Percentiles rank a stretch among this genome's conserved stretches.
Evolutionary conservation across 495 filamentous ascomycete species (phyloP).

Genomic region (Lepidopterella palustris): DNA sequence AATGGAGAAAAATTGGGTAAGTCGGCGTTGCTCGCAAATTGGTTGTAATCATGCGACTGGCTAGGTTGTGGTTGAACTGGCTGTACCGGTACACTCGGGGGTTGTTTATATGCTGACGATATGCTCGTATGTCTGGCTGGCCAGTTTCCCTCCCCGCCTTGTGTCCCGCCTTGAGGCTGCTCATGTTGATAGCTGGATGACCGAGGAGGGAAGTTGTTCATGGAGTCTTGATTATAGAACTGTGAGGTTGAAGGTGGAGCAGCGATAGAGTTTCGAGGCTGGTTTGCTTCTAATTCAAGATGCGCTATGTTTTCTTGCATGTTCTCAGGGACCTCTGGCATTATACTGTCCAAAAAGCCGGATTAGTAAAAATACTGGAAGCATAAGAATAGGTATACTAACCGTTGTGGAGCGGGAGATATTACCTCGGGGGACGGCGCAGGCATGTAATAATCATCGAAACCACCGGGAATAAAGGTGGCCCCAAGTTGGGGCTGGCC

Average conservation of each 20-base stretch:
- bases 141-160: slow-evolving; percentile 7
- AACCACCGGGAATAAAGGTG: slow-evolving; percentile 83
- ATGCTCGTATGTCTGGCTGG: slow-evolving; percentile 22
- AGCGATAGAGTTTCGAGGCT: slow-evolving; percentile 12
- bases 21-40: slow-evolving; percentile 21
- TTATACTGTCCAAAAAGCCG: slow-evolving; percentile 46
- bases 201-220: slow-evolving; percentile 16
- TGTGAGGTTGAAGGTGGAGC: slow-evolving; percentile 30
- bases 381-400: slow-evolving; percentile 8
- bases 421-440: slow-evolving; percentile 57
- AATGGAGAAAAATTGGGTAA: slow-evolving; percentile 82
- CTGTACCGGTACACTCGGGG: slow-evolving; percentile 24
- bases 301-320: slow-evolving; percentile 89
- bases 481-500: slow-evolving; percentile 51
- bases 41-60: slow-evolving; percentile 34
- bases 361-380: slow-evolving; percentile 19
- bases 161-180: not conserved
- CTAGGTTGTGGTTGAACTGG: slow-evolving; percentile 34
- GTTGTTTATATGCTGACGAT: slow-evolving; percentile 26
- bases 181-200: slow-evolving; percentile 17
- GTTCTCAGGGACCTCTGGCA: slow-evolving; percentile 72
- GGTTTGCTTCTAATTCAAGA: slow-evolving; percentile 72
- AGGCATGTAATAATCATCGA: slow-evolving; percentile 81
- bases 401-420: slow-evolving; percentile 88
- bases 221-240: slow-evolving; percentile 13